Evolutionary conservation across 441 rosid species (phyloP), one percentile per base, ranked within the genome.

Genomic region (Brassica hybrid): DNA sequence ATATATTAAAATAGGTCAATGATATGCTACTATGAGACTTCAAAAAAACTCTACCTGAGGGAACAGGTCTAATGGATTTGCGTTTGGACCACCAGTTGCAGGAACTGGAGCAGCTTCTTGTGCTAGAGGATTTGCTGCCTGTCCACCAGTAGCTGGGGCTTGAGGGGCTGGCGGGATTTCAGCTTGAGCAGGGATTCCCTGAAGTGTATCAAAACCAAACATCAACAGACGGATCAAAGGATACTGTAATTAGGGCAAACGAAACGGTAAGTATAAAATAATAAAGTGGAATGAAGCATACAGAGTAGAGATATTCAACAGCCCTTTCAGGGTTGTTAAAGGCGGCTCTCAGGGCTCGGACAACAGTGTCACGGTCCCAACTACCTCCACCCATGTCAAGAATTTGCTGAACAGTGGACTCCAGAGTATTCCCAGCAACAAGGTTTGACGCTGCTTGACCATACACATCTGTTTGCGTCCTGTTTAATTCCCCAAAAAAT

Each of bases 101-200:
- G 88, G 66, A 6, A 79, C 85, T 11, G 88, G 78, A 68, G 78
- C 78, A 52, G 68, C 78, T 77, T 84, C 78, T 78, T 84, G 89
- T 8, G 84, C 82, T 61, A 80, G 85, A 63, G 85, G 86, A 66
- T 79, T 85, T 70, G 80, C 87, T 34, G 87, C 81, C 76, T 81
- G 89, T 65, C 81, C 91, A 72, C 80, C 73, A 16, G 83, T 71
- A 72, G 93, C 76, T 71, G 67, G 88, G 77, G 64, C 86, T 36
- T 77, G 91, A 67, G 92, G 69, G 64, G 81, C 89, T 6, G 87
- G 77, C 6, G 89, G 89, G 79, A 80, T 80, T 76, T 79, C 96
- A 77, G 92, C 85, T 86, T 85, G 94, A 79, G 87, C 90, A 70
- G 97, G 97, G 63, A 92, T 92, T 1, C 97, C 97, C 83, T 80